phyloP scores from a whole-genome alignment of 2,329 filamentous ascomycete species.

The Hypomyces perniciosus region DNA sequence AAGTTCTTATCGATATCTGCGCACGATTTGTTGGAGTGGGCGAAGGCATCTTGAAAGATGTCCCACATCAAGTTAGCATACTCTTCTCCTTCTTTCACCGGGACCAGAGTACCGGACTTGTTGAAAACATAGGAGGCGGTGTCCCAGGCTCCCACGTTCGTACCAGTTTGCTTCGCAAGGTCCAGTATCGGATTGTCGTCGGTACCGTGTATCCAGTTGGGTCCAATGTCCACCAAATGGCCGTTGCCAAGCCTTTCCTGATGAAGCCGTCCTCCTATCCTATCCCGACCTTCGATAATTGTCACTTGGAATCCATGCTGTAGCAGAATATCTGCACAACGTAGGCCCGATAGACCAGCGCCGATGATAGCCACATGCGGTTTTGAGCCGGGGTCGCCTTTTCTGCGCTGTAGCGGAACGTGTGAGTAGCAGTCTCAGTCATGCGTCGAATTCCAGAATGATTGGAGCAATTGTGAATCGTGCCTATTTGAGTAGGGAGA shows the following conservation, averaged over 20 bases:
- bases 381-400: constrained; percentile 17
- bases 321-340: constrained; percentile 62
- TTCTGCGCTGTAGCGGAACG: constrained; percentile 5
- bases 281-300: constrained; percentile 60
- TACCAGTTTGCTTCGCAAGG: constrained; percentile 57
- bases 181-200: constrained; percentile 64
- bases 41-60: constrained; percentile 62
- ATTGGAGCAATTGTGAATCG: neutral
- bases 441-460: neutral
- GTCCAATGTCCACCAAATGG: constrained; percentile 52
- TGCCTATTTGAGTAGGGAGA: neutral
- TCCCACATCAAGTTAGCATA: constrained; percentile 57
- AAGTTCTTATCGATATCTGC: constrained; percentile 39
- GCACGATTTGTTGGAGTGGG: constrained; percentile 53
- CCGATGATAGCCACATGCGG: constrained; percentile 63
- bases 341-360: constrained; percentile 63
- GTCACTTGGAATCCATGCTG: constrained; percentile 61
- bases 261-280: constrained; percentile 59
- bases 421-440: constrained; percentile 3
- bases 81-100: constrained; percentile 37
- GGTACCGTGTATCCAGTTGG: constrained; percentile 79
- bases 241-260: constrained; percentile 45
- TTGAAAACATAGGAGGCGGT: constrained; percentile 50
- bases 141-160: constrained; percentile 42
- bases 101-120: constrained; percentile 47